Conservation (phyloP, 257 asterid species). For the Salvia hispanica region DNA sequence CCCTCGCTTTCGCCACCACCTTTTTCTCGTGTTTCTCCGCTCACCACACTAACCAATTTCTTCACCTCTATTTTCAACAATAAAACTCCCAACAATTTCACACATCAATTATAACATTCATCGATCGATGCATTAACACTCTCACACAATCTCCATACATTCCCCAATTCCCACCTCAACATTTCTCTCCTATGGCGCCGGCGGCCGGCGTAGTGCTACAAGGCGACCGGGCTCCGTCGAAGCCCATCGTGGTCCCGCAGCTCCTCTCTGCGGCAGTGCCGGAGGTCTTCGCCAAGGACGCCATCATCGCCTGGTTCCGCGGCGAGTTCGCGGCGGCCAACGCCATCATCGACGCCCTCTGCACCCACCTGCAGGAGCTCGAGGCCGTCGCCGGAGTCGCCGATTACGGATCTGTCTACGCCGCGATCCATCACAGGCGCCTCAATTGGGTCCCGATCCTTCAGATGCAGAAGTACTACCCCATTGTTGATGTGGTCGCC, state of each 20-base stretch:
- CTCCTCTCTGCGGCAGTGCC: slow-evolving; percentile 41
- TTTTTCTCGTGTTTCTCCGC: slow-evolving; percentile 32
- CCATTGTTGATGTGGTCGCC: slow-evolving; percentile 70
- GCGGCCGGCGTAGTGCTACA: slow-evolving; percentile 59
- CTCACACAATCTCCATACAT: slow-evolving; percentile 18
- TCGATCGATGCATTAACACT: slow-evolving; percentile 17
- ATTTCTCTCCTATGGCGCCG: slow-evolving; percentile 59
- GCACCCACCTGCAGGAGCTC: slow-evolving; percentile 70
- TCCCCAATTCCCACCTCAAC: slow-evolving; percentile 9
- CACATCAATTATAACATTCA: not conserved
- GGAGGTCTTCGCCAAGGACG: slow-evolving; percentile 75
- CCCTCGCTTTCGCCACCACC: slow-evolving; percentile 51
- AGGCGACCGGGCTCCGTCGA: slow-evolving; percentile 52
- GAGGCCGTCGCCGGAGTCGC: slow-evolving; percentile 50
- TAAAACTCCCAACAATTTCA: slow-evolving; percentile 15
- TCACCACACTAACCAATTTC: slow-evolving; percentile 28
- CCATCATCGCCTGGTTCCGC: slow-evolving; percentile 85
- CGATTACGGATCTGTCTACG: slow-evolving; percentile 66
- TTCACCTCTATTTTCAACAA: slow-evolving; percentile 20
- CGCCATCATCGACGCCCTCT: slow-evolving; percentile 90
- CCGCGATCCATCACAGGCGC: slow-evolving; percentile 79
- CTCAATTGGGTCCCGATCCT: slow-evolving; percentile 92
- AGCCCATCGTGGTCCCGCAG: slow-evolving; percentile 47
- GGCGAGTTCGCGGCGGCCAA: slow-evolving; percentile 98
- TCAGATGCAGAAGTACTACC: slow-evolving; percentile 86